A percentile compares a stretch with the other conserved stretches of the same genome.
phyloP scores from a whole-genome alignment of 2,329 filamentous ascomycete genomes.

The Apiospora aurea region DNA sequence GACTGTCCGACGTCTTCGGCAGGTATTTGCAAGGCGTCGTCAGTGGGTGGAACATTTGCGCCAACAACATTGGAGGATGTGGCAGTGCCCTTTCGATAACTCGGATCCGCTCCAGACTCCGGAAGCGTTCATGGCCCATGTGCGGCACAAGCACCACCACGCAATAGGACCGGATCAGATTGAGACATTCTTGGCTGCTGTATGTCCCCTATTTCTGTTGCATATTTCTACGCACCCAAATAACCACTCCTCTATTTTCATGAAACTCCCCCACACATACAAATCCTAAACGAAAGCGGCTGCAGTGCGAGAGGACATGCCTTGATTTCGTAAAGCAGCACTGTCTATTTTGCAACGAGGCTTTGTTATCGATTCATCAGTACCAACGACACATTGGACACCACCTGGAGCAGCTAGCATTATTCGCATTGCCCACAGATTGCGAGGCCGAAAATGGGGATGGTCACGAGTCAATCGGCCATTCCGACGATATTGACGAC shows the following conservation, averaged over 20 bases:
- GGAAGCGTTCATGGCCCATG: not conserved
- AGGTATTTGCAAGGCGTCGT: slow-evolving; percentile 32
- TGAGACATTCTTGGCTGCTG: not conserved
- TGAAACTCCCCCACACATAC: not conserved
- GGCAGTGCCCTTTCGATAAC: slow-evolving; percentile 26
- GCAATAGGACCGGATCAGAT: not conserved
- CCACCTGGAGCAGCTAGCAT: not conserved
- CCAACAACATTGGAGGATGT: slow-evolving; percentile 36
- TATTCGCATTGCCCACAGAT: not conserved
- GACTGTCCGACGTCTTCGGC: slow-evolving; percentile 34
- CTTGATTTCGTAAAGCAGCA: not conserved
- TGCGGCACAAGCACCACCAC: not conserved
- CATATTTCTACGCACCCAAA: not conserved
- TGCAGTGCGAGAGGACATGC: not conserved
- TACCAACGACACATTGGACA: not conserved
- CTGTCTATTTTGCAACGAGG: not conserved
- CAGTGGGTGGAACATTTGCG: slow-evolving; percentile 38
- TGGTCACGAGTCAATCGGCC: too few species aligned
- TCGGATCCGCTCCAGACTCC: not conserved
- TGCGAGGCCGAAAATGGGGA: not conserved
- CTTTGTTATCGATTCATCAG: not conserved
- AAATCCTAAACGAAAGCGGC: not conserved
- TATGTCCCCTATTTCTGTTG: not conserved
- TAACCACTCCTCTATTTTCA: not conserved
- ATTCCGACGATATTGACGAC: too few species aligned